Conservation (phyloP, 345 rosid species). For the Iberis pinnata region DNA sequence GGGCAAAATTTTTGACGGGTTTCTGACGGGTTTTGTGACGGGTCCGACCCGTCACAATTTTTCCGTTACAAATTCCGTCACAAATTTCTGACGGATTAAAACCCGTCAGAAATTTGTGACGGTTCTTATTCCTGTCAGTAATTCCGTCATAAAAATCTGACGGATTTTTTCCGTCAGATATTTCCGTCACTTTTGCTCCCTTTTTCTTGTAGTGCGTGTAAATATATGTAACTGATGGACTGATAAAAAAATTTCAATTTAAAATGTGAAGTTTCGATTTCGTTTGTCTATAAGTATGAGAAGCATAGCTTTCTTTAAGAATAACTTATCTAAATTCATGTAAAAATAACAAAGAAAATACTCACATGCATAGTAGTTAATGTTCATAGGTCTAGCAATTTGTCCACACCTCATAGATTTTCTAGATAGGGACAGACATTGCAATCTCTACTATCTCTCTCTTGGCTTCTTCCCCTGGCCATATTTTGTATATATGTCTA, state of each 20-base stretch:
- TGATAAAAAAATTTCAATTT: neutral
- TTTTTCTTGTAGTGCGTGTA: too few relatives aligned
- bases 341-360: neutral
- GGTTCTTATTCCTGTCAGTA: too few relatives aligned
- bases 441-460: constrained; percentile 28
- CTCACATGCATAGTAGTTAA: constrained; percentile 26
- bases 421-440: constrained; percentile 35
- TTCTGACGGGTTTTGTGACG: too few relatives aligned
- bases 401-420: constrained; percentile 34
- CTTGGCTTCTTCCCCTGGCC: constrained; percentile 36
- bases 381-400: constrained; percentile 23
- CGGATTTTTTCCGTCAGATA: too few relatives aligned
- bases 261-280: neutral
- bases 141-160: too few relatives aligned
- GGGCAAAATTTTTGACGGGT: too few relatives aligned
- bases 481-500: constrained; percentile 11
- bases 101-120: too few relatives aligned
- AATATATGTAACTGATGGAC: neutral
- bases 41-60: too few relatives aligned
- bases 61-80: too few relatives aligned
- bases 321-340: neutral
- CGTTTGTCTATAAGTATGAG: neutral
- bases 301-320: neutral
- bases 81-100: too few relatives aligned
- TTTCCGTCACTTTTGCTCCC: too few relatives aligned